Evolutionary conservation across 306 rosid species (phyloP).

Genomic region (Glycine soja): DNA sequence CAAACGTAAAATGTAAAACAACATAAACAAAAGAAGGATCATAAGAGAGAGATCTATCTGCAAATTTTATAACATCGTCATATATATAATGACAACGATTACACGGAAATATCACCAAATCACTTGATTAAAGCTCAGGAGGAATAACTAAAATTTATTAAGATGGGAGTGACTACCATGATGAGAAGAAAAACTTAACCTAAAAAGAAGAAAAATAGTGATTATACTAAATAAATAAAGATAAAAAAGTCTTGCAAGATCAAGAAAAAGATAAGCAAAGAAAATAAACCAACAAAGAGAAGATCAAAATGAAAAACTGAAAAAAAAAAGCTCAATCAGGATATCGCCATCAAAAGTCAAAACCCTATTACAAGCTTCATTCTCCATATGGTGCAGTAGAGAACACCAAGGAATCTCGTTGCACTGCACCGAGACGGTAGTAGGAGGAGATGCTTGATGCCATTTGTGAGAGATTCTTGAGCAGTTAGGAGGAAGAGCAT

Average conservation of each 20-base stretch:
- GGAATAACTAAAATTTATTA: conserved; percentile 53
- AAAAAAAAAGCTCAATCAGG: conserved; percentile 61
- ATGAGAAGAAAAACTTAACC: fast-evolving
- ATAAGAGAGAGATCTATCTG: not conserved
- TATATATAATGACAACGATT: not conserved
- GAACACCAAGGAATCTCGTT: conserved; percentile 38
- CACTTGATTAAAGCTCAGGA: conserved; percentile 61
- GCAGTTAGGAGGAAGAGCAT: conserved; percentile 45
- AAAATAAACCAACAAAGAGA: no score
- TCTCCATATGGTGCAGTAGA: conserved; percentile 25
- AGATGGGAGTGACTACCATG: conserved; percentile 30
- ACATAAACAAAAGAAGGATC: not conserved
- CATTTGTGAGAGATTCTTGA: conserved; percentile 45
- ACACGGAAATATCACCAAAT: not conserved
- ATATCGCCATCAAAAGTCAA: conserved; percentile 59
- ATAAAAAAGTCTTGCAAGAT: conserved; percentile 79
- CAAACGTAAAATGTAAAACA: not conserved
- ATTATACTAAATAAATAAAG: not conserved
- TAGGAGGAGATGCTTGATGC: conserved; percentile 27
- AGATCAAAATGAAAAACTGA: not conserved
- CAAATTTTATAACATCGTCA: not conserved
- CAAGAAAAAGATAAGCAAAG: conserved; percentile 57
- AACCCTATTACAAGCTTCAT: not conserved
- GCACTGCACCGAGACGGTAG: not conserved
- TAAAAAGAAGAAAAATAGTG: no score